These are phyloP conservation scores for Trypanosoma avium DNA, from an alignment of 208 protist genomes.

Conservation along the genomic window DNA sequence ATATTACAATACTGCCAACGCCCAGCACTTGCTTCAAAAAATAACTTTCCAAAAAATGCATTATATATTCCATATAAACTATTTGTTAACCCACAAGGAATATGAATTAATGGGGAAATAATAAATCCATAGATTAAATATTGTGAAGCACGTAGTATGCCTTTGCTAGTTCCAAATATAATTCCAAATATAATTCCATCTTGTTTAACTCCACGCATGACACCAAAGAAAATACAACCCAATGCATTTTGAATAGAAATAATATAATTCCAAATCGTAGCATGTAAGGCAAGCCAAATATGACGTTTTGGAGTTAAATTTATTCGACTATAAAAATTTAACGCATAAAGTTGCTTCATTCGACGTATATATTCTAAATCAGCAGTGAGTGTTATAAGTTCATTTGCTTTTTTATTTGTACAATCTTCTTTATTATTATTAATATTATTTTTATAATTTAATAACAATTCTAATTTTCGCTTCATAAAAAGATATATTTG, in stretches of 20 bases:
- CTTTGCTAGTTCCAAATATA: slow-evolving; percentile 7
- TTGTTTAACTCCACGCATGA: slow-evolving; percentile 34
- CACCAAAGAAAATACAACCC: slow-evolving; percentile 48
- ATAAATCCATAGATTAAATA: slow-evolving; percentile 70
- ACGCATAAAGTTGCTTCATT: slow-evolving; percentile 44
- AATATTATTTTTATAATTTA: too few species aligned
- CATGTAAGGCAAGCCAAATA: slow-evolving; percentile 55
- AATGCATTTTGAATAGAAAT: slow-evolving; percentile 60
- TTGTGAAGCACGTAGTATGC: slow-evolving; percentile 22
- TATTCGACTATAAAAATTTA: slow-evolving; percentile 83
- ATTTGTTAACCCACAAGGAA: slow-evolving; percentile 64
- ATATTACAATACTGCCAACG: slow-evolving; percentile 71
- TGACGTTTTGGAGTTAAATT: slow-evolving; percentile 78
- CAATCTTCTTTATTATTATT: too few species aligned
- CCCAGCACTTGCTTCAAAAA: slow-evolving; percentile 74
- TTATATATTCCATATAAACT: slow-evolving; percentile 60
- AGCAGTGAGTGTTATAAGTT: slow-evolving; percentile 20
- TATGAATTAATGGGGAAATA: slow-evolving; percentile 66
- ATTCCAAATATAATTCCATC: slow-evolving; percentile 24
- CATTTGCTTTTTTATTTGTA: neutral
- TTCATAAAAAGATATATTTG: slow-evolving; percentile 10
- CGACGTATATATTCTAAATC: slow-evolving; percentile 75
- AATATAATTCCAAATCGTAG: slow-evolving; percentile 61
- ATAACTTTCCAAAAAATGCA: slow-evolving; percentile 53
- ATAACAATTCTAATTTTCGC: neutral